Evolutionary conservation across 441 rosid species (phyloP).

Genomic region (Jatropha multifida): DNA sequence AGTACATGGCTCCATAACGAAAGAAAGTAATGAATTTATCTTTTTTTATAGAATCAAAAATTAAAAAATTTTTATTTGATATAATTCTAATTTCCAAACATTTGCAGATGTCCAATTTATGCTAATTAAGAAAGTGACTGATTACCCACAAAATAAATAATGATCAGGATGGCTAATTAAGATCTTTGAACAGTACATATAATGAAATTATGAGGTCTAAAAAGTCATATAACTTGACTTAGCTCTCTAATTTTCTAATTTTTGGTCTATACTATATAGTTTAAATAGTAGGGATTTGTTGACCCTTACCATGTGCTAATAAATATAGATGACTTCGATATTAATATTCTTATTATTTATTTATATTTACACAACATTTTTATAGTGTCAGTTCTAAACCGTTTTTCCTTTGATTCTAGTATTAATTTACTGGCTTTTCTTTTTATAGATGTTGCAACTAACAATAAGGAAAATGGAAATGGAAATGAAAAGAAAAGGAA

Average conservation of each 20-base stretch:
- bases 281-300: slow-evolving; percentile 5
- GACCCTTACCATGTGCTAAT: background rate
- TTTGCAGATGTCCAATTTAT: background rate
- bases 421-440: background rate
- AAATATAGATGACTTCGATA: background rate
- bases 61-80: too few species aligned
- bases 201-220: slow-evolving; percentile 9
- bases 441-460: too few species aligned
- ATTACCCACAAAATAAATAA: too few species aligned
- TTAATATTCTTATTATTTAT: background rate
- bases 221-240: slow-evolving; percentile 17
- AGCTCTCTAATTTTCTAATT: background rate
- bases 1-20: background rate
- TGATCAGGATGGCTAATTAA: background rate
- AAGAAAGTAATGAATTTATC: background rate
- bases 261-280: background rate
- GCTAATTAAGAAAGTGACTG: background rate
- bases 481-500: too few species aligned
- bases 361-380: background rate
- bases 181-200: background rate
- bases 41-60: too few species aligned
- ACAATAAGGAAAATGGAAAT: too few species aligned
- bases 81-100: background rate
- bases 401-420: background rate
- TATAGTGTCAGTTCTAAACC: background rate